Base-by-base conservation (phyloP, 164 flowering plant genomes). In the Macadamia tetraphylla region DNA sequence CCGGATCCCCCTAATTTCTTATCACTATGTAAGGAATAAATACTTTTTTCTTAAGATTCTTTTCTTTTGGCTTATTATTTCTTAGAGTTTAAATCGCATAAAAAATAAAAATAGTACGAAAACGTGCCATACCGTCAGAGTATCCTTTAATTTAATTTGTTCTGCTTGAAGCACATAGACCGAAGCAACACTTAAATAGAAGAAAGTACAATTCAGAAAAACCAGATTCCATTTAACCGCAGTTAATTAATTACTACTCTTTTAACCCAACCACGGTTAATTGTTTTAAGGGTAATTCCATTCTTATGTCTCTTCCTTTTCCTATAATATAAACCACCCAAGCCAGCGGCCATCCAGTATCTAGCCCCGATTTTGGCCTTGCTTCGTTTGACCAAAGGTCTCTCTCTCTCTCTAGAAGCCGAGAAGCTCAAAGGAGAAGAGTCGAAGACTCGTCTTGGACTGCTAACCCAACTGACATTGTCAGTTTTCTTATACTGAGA, bases 381-480 rank as follows among this genome's bases (percentile, higher is more conserved):
- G 44, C 70, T 67, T 74, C 12, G 8, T 46, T 46, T 73, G 78
- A 77, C 79, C 72, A 68, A 8, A 23, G 18, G 69, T 60, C 70
- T 23, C 42, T 48, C 73, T 58, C 9, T 12, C 1, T 35, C 40
- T 35, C 40, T 35, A 23, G 23, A 23, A 23, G 23, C 23, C 23
- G 23, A 23, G 40, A 35, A 35, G 51, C 12, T 46, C 51, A 1
- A 46, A 42, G 8, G 15, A 44, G 14, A 23, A 56, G 31, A 44
- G 57, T 57, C 57, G 14, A 23, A 56, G 31, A 44, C 62, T 57
- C 64, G 49, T 63, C 67, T 73, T 64, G 65, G 65, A 73, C 68
- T 68, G 60, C 51, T 68, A 68, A 73, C 67, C 66, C 43, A 70
- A 35, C 74, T 74, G 76, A 80, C 80, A 81, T 70, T 81, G 72